Conservation (phyloP, 139 green algal species). For the Ulvella scutata region DNA sequence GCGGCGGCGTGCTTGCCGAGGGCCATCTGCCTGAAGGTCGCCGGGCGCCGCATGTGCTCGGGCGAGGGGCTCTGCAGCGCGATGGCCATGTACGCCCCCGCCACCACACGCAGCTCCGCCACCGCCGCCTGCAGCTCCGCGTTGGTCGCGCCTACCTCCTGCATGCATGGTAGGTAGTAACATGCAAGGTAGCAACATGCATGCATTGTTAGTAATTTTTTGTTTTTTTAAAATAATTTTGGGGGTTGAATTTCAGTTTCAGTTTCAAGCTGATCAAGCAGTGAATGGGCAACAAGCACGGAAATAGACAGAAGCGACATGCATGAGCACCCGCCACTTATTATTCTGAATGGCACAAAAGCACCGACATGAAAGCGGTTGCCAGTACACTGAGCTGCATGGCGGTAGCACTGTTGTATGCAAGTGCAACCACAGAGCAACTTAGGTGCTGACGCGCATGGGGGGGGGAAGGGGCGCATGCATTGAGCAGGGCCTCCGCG, state of each 20-base stretch:
- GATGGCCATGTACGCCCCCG: not conserved
- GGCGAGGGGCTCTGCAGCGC: not conserved
- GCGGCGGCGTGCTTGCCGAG: not conserved
- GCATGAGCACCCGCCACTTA: too few species aligned
- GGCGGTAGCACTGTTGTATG: too few species aligned
- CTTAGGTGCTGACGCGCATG: conserved; percentile 4
- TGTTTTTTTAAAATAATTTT: too few species aligned
- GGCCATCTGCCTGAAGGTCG: not conserved
- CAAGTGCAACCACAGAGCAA: not conserved
- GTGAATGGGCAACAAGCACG: too few species aligned
- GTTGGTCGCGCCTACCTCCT: conserved; percentile 15
- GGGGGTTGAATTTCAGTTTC: too few species aligned
- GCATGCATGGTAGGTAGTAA: not conserved
- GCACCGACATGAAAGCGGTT: too few species aligned
- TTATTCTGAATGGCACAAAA: too few species aligned
- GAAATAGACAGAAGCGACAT: too few species aligned
- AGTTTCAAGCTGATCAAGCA: too few species aligned
- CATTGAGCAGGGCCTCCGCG: not conserved
- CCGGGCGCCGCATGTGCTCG: not conserved
- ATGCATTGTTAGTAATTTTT: too few species aligned
- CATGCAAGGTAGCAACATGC: too few species aligned
- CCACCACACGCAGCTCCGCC: not conserved
- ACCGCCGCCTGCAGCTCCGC: not conserved
- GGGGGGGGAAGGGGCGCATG: conserved; percentile 3
- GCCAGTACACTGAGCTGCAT: too few species aligned